phyloP scores from a whole-genome alignment of 768 basidiomycete genomes.

The Tylopilus sp. region DNA sequence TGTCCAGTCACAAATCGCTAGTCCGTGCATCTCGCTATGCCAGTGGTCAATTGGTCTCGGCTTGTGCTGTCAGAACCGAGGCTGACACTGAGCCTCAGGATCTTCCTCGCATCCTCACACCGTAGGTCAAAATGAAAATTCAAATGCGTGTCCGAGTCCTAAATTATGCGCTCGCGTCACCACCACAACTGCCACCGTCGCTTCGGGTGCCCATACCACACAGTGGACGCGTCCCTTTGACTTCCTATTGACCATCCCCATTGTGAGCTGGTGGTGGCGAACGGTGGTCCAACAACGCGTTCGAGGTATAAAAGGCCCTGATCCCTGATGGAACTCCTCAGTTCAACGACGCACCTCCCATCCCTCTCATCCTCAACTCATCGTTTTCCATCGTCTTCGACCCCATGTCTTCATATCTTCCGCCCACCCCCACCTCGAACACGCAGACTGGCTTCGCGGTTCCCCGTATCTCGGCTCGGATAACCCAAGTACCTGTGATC shows the following conservation, averaged over 20 bases:
- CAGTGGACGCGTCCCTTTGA: background rate
- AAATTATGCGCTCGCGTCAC: too few relatives aligned
- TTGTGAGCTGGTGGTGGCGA: background rate
- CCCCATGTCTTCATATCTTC: slow-evolving; percentile 2
- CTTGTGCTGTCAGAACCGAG: too few relatives aligned
- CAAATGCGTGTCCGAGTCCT: too few relatives aligned
- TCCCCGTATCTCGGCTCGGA: too few relatives aligned
- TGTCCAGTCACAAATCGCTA: too few relatives aligned
- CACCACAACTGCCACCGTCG: too few relatives aligned
- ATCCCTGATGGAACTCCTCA: background rate
- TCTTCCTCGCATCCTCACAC: too few relatives aligned
- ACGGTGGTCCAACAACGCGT: background rate
- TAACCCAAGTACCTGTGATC: too few relatives aligned
- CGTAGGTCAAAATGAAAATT: too few relatives aligned
- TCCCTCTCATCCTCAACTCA: background rate
- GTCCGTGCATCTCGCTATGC: too few relatives aligned
- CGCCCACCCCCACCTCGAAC: background rate
- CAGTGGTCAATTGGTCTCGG: too few relatives aligned
- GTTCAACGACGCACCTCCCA: background rate
- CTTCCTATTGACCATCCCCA: background rate
- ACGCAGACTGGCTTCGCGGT: background rate
- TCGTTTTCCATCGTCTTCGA: background rate
- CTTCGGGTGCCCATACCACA: background rate
- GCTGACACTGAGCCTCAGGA: too few relatives aligned
- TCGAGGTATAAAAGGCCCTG: slow-evolving; percentile 7